Conservation (phyloP, 176 grass and related monocot genomes). For the Themeda triandra region DNA sequence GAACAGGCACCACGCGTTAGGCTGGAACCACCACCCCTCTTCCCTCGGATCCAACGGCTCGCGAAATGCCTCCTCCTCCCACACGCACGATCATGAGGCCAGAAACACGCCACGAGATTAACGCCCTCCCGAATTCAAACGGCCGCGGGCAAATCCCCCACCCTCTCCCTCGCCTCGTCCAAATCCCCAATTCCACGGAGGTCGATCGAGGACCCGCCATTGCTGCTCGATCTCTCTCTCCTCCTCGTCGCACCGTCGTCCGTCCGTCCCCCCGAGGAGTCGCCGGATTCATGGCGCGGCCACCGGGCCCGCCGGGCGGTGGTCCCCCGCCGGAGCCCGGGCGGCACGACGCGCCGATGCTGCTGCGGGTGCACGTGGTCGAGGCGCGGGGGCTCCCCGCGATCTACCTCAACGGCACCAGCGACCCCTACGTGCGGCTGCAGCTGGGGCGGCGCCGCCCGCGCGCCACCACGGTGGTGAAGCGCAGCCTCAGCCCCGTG, state of each 20-base stretch:
- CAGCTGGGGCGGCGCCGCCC: slow-evolving; percentile 59
- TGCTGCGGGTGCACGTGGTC: slow-evolving; percentile 81
- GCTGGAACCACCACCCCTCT: neutral
- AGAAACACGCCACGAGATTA: slow-evolving; percentile 20
- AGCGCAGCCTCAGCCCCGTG: slow-evolving; percentile 60
- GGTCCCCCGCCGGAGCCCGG: slow-evolving; percentile 2
- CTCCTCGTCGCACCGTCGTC: neutral
- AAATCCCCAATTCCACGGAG: slow-evolving; percentile 18
- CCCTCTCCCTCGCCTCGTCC: slow-evolving; percentile 13
- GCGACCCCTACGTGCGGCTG: slow-evolving; percentile 77
- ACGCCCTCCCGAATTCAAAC: slow-evolving; percentile 31
- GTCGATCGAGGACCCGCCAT: slow-evolving; percentile 2
- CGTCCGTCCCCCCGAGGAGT: neutral
- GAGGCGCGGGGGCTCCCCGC: slow-evolving; percentile 69
- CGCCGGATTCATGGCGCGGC: neutral
- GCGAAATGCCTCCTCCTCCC: neutral
- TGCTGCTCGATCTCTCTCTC: neutral
- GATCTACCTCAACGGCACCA: slow-evolving; percentile 58
- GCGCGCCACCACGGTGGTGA: slow-evolving; percentile 69
- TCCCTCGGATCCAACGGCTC: slow-evolving; percentile 9
- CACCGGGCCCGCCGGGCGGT: neutral
- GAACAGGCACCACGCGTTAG: slow-evolving; percentile 9
- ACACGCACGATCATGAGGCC: neutral
- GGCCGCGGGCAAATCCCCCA: slow-evolving; percentile 4
- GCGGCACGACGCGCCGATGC: slow-evolving; percentile 48